Evolutionary conservation across 1,284 basidiomycete species (phyloP), one percentile per base, ranked within the genome.

Genomic region (Porogramme epimiltina): DNA sequence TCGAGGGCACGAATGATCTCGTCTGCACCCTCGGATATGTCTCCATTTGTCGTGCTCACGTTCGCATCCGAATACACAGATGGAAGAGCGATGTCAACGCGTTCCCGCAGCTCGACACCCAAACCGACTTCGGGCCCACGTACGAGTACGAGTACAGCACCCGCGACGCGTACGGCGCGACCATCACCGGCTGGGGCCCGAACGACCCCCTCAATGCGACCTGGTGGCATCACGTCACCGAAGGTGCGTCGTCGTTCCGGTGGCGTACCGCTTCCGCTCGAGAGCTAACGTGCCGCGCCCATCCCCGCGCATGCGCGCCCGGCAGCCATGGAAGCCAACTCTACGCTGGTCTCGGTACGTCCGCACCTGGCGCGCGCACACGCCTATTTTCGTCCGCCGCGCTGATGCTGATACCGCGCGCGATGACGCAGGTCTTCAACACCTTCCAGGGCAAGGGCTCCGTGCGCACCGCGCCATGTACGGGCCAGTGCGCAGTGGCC

Each of bases 151-250:
- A 91, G 67, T 92, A 93, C 67, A 85, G 74, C 58, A 85, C 89
- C 8, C 81, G 91, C 31, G 73, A 80, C 39, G 74, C 85, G 0
- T 93, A 91, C 54, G 87, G 86, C 24, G 66, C 65, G 42, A 82
- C 72, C 56, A 81, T 91, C 45, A 62, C 74, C 0, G 72, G 71
- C 18, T 93, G 91, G 91, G 77, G 79, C 5, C 63, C 68, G 4
- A 74, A 76, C 43, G 88, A 89, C 55, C 89, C 90, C 0, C 68
- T 93, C 51, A 93, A 93, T 60, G 88, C 86, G 16, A 91, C 90
- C 4, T 93, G 87, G 83, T 93, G 89, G 89, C 88, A 91, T 61
- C 77, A 70, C 23, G 82, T 92, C 37, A 92, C 91, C 3, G 88
- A 92, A 71, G 79, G 86, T 84, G 52, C 55, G 73, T 71, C 23